Evolutionary conservation across 1,284 basidiomycete genomes (phyloP), one percentile per base, ranked within the genome.

Genomic region (Earliella scabrosa): DNA sequence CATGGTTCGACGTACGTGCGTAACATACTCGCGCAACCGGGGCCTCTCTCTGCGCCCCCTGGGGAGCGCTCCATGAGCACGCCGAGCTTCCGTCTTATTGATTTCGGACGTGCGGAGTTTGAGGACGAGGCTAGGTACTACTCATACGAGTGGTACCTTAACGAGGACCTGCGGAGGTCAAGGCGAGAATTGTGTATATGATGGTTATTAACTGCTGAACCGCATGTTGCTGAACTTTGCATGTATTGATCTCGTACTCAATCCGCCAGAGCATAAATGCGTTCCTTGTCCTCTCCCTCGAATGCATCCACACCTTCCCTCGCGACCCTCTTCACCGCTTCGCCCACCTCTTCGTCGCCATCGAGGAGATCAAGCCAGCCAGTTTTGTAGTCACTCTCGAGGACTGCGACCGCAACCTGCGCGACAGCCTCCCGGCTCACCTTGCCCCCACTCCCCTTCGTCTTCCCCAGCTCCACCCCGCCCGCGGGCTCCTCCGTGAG

Each of bases 51-150:
- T 9, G 60, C 59, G 7, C 69, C 66, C 1, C 75, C 71, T 29
- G 18, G 29, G 9, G 2, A 45, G 51, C 29, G 60, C 5, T 41
- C 39, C 3, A 1, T 9, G 20, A 10, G 4, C 21, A 4, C 55
- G 14, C 74, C 69, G 45, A 76, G 76, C 61, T 84, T 80, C 66
- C 73, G 81, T 20, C 59, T 83, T 60, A 82, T 83, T 56, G 82
- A 85, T 66, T 82, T 83, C 65, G 82, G 81, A 26, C 65, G 71
- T 4, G 7, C 39, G 4, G 11, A 24, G 8, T 14, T 23, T n/a
- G n/a, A 1, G 16, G 36, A 20, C 36, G 6, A 39, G n/a, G 7
- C 21, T 10, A 16, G n/a, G n/a, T 10, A 1, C 6, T 20, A 4
- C 4, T 1, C 18, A 5, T 39, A 20, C 18, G 1, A 39, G 36